Conservation (phyloP, 768 basidiomycete genomes). For the Artomyces pyxidatus region DNA sequence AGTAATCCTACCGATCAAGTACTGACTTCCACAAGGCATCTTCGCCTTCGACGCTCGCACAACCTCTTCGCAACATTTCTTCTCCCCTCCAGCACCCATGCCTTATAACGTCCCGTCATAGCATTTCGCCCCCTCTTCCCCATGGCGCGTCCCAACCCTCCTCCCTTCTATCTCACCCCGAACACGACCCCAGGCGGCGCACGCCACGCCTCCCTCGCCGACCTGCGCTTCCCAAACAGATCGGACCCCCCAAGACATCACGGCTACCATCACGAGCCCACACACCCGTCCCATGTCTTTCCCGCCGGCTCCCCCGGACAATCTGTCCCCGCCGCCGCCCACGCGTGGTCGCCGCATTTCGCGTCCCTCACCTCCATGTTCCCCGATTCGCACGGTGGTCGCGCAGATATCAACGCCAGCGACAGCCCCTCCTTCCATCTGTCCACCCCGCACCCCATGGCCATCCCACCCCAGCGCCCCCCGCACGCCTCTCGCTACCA, state of each 20-base stretch:
- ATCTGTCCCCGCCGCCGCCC: too few species aligned
- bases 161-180: neutral
- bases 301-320: too few species aligned
- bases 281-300: neutral
- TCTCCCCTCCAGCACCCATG: too few species aligned
- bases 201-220: neutral
- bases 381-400: neutral
- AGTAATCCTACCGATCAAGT: too few species aligned
- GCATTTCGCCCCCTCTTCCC: too few species aligned
- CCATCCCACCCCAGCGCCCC: neutral
- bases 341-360: neutral
- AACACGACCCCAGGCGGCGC: neutral
- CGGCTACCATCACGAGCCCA: neutral
- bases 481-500: neutral
- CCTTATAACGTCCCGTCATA: too few species aligned
- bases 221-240: neutral
- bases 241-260: neutral
- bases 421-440: slow-evolving; percentile 1
- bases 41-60: too few species aligned
- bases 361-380: neutral
- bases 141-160: too few species aligned
- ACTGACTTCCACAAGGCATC: too few species aligned
- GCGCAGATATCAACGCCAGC: slow-evolving; percentile 6
- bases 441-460: neutral
- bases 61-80: too few species aligned